Evolutionary conservation across 1,139 yeast species (phyloP).

Genomic region (Protomyces arabidopsidicola): DNA sequence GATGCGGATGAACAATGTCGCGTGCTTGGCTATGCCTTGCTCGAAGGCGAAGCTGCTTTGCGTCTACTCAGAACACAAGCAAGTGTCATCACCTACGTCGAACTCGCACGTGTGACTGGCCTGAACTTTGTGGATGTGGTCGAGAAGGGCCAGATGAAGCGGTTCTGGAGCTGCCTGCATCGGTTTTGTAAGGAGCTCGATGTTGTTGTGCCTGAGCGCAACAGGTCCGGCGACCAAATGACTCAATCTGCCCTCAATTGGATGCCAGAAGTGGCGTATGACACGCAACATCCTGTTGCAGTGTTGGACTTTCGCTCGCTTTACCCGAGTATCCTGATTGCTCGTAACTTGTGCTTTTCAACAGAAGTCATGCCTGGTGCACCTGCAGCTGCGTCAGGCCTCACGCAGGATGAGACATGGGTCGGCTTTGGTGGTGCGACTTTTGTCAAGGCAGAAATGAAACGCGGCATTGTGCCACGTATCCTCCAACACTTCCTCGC

Average conservation of each 20-base stretch:
- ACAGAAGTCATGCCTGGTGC: conserved; percentile 16
- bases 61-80: conserved; percentile 13
- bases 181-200: conserved; percentile 17
- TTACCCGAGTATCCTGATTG: conserved; percentile 23
- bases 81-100: conserved; percentile 11
- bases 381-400: neutral
- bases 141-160: conserved; percentile 20
- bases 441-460: conserved; percentile 8
- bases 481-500: conserved; percentile 22
- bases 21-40: conserved; percentile 7
- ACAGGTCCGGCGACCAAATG: conserved; percentile 18
- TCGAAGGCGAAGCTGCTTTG: conserved; percentile 8
- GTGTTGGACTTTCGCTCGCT: conserved; percentile 22
- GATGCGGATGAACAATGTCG: conserved; percentile 1
- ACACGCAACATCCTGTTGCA: conserved; percentile 17
- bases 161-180: conserved; percentile 20
- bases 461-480: conserved; percentile 22
- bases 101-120: conserved; percentile 18
- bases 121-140: conserved; percentile 21
- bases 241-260: conserved; percentile 21
- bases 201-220: conserved; percentile 17
- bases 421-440: conserved; percentile 23
- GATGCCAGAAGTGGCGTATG: conserved; percentile 26
- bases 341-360: conserved; percentile 23
- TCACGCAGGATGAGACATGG: conserved; percentile 1